Evolutionary conservation across 2,329 filamentous ascomycete species (phyloP).

Genomic region (Trichoderma breve): DNA sequence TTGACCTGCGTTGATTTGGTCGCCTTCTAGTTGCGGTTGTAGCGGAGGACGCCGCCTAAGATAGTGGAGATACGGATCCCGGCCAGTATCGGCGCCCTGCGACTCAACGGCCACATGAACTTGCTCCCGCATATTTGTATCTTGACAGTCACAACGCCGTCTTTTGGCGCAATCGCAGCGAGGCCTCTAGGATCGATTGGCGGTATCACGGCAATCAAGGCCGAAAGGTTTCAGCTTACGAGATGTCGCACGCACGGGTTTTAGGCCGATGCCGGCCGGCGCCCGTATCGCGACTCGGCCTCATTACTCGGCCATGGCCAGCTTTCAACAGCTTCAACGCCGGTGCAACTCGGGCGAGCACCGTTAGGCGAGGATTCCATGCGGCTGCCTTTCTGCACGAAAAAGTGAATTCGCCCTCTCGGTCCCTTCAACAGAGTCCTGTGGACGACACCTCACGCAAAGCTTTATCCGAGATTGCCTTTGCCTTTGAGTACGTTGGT

Average conservation of each 20-base stretch:
- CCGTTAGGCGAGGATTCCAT: not conserved
- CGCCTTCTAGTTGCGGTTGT: not conserved
- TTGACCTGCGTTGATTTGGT: not conserved
- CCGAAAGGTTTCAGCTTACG: not conserved
- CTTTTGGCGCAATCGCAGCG: not conserved
- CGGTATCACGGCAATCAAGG: not conserved
- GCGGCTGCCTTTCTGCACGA: not conserved
- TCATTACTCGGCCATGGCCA: not conserved
- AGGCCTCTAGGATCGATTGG: not conserved
- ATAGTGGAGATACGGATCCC: conserved; percentile 14
- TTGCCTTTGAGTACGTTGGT: conserved; percentile 38
- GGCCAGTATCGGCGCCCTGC: conserved; percentile 8
- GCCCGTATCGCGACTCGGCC: not conserved
- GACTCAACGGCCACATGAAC: not conserved
- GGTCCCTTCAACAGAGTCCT: not conserved
- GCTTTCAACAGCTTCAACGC: not conserved
- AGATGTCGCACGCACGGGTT: conserved; percentile 1
- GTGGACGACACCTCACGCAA: conserved; percentile 25
- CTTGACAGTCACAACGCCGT: not conserved
- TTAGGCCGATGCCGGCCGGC: conserved; percentile 14
- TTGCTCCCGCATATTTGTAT: not conserved
- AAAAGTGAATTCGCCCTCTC: not conserved
- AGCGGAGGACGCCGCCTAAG: not conserved
- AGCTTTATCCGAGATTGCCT: conserved; percentile 35
- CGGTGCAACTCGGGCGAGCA: not conserved